A percentile compares a stretch with the other conserved stretches of the same genome.
Evolutionary conservation across 352 stramenopile species (phyloP).

Genomic region (Thalassiosira exigua): DNA sequence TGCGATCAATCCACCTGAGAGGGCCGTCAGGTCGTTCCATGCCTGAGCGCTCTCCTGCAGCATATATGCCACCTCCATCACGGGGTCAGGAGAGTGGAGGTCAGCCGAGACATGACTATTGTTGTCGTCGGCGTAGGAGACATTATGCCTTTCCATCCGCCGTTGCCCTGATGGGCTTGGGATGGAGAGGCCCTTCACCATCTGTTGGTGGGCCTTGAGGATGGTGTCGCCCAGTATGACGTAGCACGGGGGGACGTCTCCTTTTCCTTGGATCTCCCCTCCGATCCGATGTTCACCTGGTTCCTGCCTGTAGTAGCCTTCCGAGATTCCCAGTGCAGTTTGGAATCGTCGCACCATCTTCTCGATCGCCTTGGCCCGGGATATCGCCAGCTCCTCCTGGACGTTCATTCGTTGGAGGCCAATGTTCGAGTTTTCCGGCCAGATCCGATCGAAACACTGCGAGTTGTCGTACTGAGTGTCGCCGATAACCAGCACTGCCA

Average conservation of each 20-base stretch:
- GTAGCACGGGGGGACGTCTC: not conserved
- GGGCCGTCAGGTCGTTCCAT: not conserved
- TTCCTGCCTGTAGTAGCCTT: not conserved
- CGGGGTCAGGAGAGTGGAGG: not conserved
- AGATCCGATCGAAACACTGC: slow-evolving; percentile 4
- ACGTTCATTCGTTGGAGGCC: not conserved
- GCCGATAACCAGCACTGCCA: slow-evolving; percentile 11
- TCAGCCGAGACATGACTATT: too few species aligned
- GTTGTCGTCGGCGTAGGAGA: not conserved
- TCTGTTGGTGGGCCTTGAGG: not conserved
- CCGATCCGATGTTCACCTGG: not conserved
- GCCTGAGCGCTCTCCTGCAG: not conserved
- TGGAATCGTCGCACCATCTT: not conserved
- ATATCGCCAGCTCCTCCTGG: not conserved
- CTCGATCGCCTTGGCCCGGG: not conserved
- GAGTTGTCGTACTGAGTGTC: not conserved
- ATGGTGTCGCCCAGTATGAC: not conserved
- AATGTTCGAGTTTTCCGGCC: not conserved
- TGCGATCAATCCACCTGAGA: slow-evolving; percentile 1
- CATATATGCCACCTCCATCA: not conserved
- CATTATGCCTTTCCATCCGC: not conserved
- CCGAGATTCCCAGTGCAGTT: slow-evolving; percentile 2
- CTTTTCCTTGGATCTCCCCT: slow-evolving; percentile 17
- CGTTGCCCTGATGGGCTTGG: too few species aligned
- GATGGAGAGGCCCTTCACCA: not conserved